Base-by-base conservation (phyloP, 2,329 filamentous ascomycete species). In the Fulvia fulva region DNA sequence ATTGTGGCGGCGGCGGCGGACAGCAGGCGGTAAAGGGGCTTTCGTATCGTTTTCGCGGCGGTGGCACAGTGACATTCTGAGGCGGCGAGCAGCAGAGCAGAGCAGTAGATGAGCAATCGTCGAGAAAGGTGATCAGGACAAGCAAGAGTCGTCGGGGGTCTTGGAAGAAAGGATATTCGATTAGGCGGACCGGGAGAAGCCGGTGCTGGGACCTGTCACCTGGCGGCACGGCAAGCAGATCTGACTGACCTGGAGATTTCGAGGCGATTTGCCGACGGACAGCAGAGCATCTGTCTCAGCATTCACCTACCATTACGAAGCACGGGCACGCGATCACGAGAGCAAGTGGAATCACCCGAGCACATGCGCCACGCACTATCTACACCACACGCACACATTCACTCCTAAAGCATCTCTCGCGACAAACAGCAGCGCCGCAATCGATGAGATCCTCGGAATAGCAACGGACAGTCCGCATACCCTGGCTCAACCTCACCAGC, bases 361-460 rank as follows among this genome's bases (percentile, higher is more conserved):
- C 21, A 47, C 9, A 47, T 47, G 44, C 21, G 16, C 3, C 11
- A 12, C 44, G 25, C 44, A n/a, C 25, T 25, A n/a, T 47, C 21
- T 25, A 25, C 11, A 47, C 21, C 51, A 37, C 28, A 21, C 51
- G 34, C 21, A 28, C 19, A 3, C 19, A 11, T 23, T 26, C 32
- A 53, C 21, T 47, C 44, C 44, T 47, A 19, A n/a, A 14, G 19
- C 21, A 53, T 25, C n/a, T 30, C 21, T 25, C 22, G 30, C 23
- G 51, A 25, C 21, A 44, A n/a, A 52, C 28, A 37, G 30, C 30
- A 19, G 3, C 44, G 50, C 50, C 7, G 28, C 51, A 23, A 37
- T 52, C 19, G 19, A 53, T 44, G 37, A 43, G 32, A 53, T 44
- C 37, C 51, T 53, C 32, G 51, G 51, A 23, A 44, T 19, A 30